Evolutionary conservation across 2,329 filamentous ascomycete genomes (phyloP).

Genomic region (Aspergillus tanneri): DNA sequence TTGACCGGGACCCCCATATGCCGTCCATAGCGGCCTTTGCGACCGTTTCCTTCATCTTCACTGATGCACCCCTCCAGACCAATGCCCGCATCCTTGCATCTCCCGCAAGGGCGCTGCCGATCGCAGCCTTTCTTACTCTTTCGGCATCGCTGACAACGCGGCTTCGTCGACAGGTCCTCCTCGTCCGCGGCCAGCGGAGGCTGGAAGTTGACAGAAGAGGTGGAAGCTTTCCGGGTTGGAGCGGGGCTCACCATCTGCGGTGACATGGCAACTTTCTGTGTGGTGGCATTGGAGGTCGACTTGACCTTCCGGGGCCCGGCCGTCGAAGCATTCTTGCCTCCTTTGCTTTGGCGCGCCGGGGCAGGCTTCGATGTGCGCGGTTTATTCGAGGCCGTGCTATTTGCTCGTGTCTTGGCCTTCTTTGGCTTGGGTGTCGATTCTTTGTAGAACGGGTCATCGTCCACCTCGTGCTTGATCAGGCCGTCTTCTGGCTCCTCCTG

Average conservation of each 20-base stretch:
- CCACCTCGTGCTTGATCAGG: constrained; percentile 56
- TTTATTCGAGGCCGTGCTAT: constrained; percentile 32
- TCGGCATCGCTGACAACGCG: constrained; percentile 93
- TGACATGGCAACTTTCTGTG: constrained; percentile 44
- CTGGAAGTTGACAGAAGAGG: constrained; percentile 63
- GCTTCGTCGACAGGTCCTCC: constrained; percentile 90
- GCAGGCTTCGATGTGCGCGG: constrained; percentile 31
- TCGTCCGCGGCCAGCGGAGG: constrained; percentile 67
- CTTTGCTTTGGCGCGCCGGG: constrained; percentile 30
- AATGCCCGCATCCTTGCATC: constrained; percentile 94
- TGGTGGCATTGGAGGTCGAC: constrained; percentile 17
- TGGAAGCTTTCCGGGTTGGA: constrained; percentile 53
- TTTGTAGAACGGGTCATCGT: constrained; percentile 43
- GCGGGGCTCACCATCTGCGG: constrained; percentile 40
- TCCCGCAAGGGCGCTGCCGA: constrained; percentile 88
- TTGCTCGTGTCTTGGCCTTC: constrained; percentile 53
- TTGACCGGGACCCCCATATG: constrained; percentile 68
- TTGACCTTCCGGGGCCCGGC: constrained; percentile 43
- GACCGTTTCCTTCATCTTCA: constrained; percentile 95
- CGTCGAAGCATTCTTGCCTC: constrained; percentile 34
- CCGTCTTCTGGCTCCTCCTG: constrained; percentile 54
- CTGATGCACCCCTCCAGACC: constrained; percentile 91
- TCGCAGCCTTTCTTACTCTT: constrained; percentile 99
- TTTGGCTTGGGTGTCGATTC: constrained; percentile 47
- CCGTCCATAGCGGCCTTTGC: constrained; percentile 84